Evolutionary conservation across 192 early-diverging fungal species (phyloP), one percentile per base, ranked within the genome.

Genomic region (Coemansia sp.): DNA sequence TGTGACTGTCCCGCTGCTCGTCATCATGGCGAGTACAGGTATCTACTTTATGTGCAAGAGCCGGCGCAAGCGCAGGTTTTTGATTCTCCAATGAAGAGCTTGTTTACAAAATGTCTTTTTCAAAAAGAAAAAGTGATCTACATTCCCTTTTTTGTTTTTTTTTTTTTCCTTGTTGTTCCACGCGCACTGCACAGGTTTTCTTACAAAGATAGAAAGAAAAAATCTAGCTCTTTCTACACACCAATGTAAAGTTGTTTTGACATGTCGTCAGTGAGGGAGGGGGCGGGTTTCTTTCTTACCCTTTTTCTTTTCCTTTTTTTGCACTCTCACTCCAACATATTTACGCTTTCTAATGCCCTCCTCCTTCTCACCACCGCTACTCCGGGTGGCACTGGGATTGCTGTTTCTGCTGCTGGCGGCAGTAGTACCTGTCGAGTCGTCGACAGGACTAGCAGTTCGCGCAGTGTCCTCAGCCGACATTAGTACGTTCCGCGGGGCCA

Each of bases 1-100:
- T 2, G 70, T 72, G 37, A 34, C 58, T 21, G 57, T 62, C 10
- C 63, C 70, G 11, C 17, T 62, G 7, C 44, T 53, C 3, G 42
- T 62, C 9, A 66, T 72, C 2, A 19, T 60, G 29, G 8, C 65
- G 27, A 59, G 53, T 18, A 8, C 48, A n/a, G 35, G 60, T 11
- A 44, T 22, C 9, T 72, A 57, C 19, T 12, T 72, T 5, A 34
- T 62, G 36, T 62, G 57, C 36, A 38, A 44, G 18, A 65, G 37
- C 18, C 50, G 60, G 22, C 48, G 58, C 19, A 53, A 48, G 27
- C 44, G 42, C 40, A 12, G 33, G 36, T 17, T 17, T 3, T 3
- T 21, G 29, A 32, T 57, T 56, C 10, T 58, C 21, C 26, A 35
- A 11, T n/a, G 19, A 21, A n/a, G 17, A 53, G 32, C 17, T 39